Evolutionary conservation across 2,329 filamentous ascomycete genomes (phyloP).

Genomic region (Grosmannia clavigera): DNA sequence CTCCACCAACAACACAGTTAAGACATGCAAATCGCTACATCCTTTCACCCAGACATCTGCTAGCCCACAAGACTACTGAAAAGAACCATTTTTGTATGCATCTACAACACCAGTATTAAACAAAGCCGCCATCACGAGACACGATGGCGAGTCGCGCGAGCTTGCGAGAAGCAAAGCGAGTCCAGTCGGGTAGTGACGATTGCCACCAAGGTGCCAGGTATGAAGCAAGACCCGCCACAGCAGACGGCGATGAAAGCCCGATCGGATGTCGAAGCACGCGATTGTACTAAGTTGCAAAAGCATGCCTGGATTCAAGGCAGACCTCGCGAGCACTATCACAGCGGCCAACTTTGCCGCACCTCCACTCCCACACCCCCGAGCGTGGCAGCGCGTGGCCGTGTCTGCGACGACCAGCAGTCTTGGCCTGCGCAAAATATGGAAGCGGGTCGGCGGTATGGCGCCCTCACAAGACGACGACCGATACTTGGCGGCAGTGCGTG

Average conservation of each 20-base stretch:
- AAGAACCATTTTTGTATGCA: neutral
- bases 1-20: neutral
- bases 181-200: neutral
- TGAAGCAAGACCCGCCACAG: neutral
- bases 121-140: neutral
- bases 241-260: neutral
- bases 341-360: conserved; percentile 15
- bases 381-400: conserved; percentile 22
- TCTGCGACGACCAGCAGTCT: conserved; percentile 8
- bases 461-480: neutral
- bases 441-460: conserved; percentile 16
- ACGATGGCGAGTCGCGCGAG: neutral
- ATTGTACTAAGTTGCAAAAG: neutral
- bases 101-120: neutral
- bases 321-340: conserved; percentile 5
- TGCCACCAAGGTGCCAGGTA: no score
- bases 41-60: neutral
- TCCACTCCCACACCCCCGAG: conserved; percentile 7
- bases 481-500: conserved; percentile 14
- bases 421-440: conserved; percentile 18
- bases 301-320: neutral
- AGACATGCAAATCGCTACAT: neutral
- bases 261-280: neutral
- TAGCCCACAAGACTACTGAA: neutral
- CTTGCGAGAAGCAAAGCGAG: neutral